phyloP scores from a whole-genome alignment of 768 basidiomycete species.

The Suillus tomentosus region DNA sequence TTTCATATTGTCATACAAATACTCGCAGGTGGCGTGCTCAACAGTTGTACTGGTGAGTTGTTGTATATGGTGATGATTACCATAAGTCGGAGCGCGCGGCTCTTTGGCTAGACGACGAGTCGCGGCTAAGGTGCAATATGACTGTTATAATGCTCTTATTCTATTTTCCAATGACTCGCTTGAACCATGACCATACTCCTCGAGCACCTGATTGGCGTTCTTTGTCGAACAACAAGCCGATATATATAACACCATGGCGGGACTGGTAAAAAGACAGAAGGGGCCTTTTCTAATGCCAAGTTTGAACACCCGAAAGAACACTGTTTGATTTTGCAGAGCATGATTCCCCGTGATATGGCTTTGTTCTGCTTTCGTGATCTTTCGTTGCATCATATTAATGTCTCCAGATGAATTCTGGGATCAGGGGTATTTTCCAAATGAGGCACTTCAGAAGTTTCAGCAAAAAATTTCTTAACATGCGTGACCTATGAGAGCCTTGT shows the following conservation, averaged over 20 bases:
- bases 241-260: neutral
- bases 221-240: neutral
- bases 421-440: too few relatives aligned
- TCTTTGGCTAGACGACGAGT: neutral
- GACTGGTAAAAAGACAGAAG: neutral
- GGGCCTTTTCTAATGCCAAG: neutral
- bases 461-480: too few relatives aligned
- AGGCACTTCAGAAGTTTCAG: too few relatives aligned
- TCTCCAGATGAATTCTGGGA: too few relatives aligned
- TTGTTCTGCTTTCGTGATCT: neutral
- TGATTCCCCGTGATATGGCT: neutral
- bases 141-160: neutral
- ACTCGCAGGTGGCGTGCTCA: neutral
- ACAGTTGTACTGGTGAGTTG: neutral
- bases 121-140: neutral
- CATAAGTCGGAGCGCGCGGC: neutral
- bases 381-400: neutral
- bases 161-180: neutral
- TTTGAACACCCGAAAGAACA: neutral
- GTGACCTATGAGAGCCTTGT: too few relatives aligned
- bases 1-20: neutral
- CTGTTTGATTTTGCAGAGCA: neutral
- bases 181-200: neutral
- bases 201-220: neutral
- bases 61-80: neutral